phyloP scores from a whole-genome alignment of 495 filamentous ascomycete genomes.

The Neurospora sp. region DNA sequence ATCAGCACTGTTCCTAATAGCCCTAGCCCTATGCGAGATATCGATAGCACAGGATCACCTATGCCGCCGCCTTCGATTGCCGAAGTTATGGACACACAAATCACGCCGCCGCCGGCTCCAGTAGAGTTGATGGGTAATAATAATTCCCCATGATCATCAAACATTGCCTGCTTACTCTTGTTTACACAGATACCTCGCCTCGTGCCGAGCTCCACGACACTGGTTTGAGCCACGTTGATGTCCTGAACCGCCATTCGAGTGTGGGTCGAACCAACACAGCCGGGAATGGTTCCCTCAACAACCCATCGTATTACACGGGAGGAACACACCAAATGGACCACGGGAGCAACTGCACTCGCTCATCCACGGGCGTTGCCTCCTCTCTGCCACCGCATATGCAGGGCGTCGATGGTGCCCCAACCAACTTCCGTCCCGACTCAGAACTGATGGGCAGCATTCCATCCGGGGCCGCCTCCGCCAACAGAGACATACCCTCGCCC shows the following conservation, averaged over 20 bases:
- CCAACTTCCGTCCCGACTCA: constrained; percentile 21
- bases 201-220: constrained; percentile 27
- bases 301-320: constrained; percentile 7
- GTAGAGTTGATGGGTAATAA: constrained; percentile 37
- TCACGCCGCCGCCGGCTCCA: constrained; percentile 9
- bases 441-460: constrained; percentile 14
- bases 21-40: constrained; percentile 4
- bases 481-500: not conserved
- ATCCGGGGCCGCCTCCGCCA: not conserved
- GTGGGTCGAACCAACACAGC: constrained; percentile 6
- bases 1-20: constrained; percentile 18
- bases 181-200: constrained; percentile 19
- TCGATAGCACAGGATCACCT: constrained; percentile 13
- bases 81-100: constrained; percentile 31
- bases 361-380: not conserved
- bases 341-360: constrained; percentile 1
- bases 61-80: constrained; percentile 10
- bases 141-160: too few species aligned
- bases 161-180: constrained; percentile 1
- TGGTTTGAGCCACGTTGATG: constrained; percentile 12
- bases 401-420: not conserved
- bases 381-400: not conserved
- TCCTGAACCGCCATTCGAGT: constrained; percentile 19
- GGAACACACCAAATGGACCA: constrained; percentile 19
- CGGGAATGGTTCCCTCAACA: constrained; percentile 5